These are phyloP conservation scores for Zelonia costaricensis DNA, from an alignment of 208 protist species.

Conservation along the genomic window DNA sequence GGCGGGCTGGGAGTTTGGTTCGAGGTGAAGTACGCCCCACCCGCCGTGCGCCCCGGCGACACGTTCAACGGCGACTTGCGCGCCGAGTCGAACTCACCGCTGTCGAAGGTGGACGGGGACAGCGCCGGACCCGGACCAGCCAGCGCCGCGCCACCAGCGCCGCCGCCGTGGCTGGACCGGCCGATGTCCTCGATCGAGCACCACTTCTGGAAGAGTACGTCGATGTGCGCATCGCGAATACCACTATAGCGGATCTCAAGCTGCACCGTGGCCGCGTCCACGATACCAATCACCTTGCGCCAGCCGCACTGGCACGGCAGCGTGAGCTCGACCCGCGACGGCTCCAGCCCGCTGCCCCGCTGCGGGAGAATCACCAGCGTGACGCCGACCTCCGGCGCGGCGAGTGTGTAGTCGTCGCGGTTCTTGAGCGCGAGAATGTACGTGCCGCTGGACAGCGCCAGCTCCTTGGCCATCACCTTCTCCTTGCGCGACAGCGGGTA, in stretches of 20 bases:
- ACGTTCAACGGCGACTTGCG: conserved; percentile 6
- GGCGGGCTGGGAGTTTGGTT: not conserved
- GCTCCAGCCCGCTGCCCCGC: conserved; percentile 29
- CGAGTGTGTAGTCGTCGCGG: conserved; percentile 73
- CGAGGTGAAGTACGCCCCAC: conserved; percentile 1
- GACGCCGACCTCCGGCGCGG: conserved; percentile 55
- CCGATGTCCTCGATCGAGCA: conserved; percentile 15
- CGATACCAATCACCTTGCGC: conserved; percentile 59
- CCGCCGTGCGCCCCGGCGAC: not conserved
- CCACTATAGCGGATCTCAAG: conserved; percentile 51
- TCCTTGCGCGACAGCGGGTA: conserved; percentile 53
- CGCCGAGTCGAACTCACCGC: not conserved
- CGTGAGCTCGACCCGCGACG: conserved; percentile 33
- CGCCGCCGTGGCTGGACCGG: not conserved
- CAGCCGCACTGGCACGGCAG: conserved; percentile 66
- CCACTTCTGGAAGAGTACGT: conserved; percentile 65
- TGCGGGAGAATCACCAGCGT: conserved; percentile 40
- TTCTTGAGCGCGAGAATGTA: conserved; percentile 79
- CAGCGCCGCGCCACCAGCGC: not conserved
- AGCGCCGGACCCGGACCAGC: conserved; percentile 13
- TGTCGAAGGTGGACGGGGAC: conserved; percentile 24
- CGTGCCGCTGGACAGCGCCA: conserved; percentile 55
- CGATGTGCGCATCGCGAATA: conserved; percentile 73
- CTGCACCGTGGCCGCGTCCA: conserved; percentile 34
- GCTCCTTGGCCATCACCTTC: conserved; percentile 37